These are phyloP conservation scores for Picea abies DNA, from an alignment of 83 land plant genomes.

Conservation along the genomic window DNA sequence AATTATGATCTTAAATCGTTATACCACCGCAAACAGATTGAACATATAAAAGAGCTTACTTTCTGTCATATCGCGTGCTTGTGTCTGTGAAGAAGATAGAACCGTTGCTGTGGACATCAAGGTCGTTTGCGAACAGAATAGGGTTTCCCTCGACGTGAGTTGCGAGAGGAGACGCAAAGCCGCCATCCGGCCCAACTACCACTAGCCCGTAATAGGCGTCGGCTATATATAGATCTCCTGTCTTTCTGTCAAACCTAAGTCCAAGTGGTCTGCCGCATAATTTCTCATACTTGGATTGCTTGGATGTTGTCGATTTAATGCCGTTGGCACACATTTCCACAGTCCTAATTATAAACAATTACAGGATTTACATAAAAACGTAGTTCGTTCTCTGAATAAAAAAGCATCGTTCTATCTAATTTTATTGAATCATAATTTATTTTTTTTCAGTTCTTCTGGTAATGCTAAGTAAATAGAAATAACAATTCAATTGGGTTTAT, in stretches of 20 bases:
- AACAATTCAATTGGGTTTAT: too few relatives aligned
- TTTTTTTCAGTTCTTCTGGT: too few relatives aligned
- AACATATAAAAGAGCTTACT: constrained; percentile 26
- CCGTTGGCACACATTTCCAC: constrained; percentile 45
- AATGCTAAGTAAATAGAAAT: too few relatives aligned
- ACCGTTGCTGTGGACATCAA: constrained; percentile 75
- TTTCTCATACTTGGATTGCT: constrained; percentile 53
- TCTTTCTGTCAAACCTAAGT: constrained; percentile 50
- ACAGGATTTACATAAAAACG: too few relatives aligned
- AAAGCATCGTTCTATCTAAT: not conserved
- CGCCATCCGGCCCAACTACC: constrained; percentile 68
- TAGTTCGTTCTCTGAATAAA: too few relatives aligned
- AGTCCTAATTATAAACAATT: constrained; percentile 23
- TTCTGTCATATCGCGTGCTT: constrained; percentile 66
- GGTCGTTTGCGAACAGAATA: constrained; percentile 74
- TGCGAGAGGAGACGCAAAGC: constrained; percentile 56
- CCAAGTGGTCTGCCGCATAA: constrained; percentile 74
- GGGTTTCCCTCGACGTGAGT: constrained; percentile 54
- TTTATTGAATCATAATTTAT: not conserved
- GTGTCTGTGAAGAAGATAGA: constrained; percentile 82
- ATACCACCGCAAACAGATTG: too few relatives aligned
- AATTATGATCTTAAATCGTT: too few relatives aligned
- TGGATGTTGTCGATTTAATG: constrained; percentile 42
- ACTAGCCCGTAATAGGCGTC: constrained; percentile 73
- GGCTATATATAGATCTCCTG: constrained; percentile 72